Evolutionary conservation across 140 eudicot species (phyloP), one percentile per base, ranked within the genome.

Genomic region (Anethum foeniculum): DNA sequence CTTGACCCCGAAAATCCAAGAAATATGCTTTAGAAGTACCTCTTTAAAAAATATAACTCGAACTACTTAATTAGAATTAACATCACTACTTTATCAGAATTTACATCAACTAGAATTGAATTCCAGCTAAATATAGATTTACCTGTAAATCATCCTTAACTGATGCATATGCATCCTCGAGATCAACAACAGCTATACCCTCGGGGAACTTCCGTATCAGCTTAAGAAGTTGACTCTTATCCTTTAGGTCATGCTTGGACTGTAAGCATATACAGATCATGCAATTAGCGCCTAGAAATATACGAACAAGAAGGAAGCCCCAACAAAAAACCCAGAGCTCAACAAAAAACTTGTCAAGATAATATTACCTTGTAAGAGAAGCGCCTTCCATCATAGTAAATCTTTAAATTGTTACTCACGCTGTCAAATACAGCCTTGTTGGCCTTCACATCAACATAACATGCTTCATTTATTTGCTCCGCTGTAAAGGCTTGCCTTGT

Each of bases 81-180:
- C 5, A 15, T 21, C 49, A 9, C 60, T 46, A 12, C 62, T 25
- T 25, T 46, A 25, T 25, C 1, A 64, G 23, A 46, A 16, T 36
- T 77, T n/a, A 49, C 2, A 15, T 21, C 58, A 14, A 77, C 52
- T 18, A 12, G 75, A 38, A 69, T 54, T 12, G 44, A 80, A 21
- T 67, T n/a, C 30, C 38, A 44, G 10, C 25, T 75, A 27, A n/a
- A 69, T 10, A 3, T 12, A 25, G 73, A 64, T 10, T 23, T 85
- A 92, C 97, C 96, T 92, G 93, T 77, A 92, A 85, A 77, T 92
- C 97, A 4, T 90, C 92, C 96, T 90, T 90, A 78, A 92, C 96
- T 54, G 82, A 86, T 60, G 96, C 91, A 82, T 92, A 92, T 46
- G 97, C 85, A 78, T 92, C 96, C 77, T 92, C 90, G 72, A 92